phyloP scores from a whole-genome alignment of 1,284 basidiomycete species.

The Naganishia liquefaciens region DNA sequence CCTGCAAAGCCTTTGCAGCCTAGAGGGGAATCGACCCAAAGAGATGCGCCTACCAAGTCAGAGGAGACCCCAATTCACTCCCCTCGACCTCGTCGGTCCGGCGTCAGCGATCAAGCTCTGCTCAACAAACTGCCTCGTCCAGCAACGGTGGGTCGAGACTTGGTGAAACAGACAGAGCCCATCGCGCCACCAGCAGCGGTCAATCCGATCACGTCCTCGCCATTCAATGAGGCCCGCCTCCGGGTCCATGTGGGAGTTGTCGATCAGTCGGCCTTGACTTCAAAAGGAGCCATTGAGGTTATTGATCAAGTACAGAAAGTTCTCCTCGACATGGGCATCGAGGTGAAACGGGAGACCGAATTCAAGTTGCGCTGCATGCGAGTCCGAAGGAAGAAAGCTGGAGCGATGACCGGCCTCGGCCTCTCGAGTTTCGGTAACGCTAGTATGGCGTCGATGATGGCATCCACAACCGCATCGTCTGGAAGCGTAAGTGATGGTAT shows the following conservation, averaged over 20 bases:
- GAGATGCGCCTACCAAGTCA: background rate
- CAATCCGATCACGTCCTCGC: constrained; percentile 15
- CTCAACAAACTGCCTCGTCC: constrained; percentile 16
- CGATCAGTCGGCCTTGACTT: constrained; percentile 87
- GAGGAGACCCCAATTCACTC: background rate
- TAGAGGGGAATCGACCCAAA: too few relatives aligned
- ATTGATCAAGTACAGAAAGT: constrained; percentile 79
- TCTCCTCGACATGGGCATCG: constrained; percentile 85
- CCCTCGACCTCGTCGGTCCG: constrained; percentile 2
- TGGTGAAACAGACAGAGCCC: constrained; percentile 14
- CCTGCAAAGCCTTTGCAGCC: background rate
- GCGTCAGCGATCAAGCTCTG: background rate
- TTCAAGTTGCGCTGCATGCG: constrained; percentile 83
- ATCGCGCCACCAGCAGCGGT: background rate
- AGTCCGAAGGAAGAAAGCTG: constrained; percentile 66
- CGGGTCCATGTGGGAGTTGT: constrained; percentile 89
- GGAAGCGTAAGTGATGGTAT: constrained; percentile 66
- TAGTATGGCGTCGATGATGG: constrained; percentile 62
- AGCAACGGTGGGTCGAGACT: constrained; percentile 11
- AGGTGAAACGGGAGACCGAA: constrained; percentile 80
- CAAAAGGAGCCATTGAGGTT: constrained; percentile 77
- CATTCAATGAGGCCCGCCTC: constrained; percentile 48
- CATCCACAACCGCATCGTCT: constrained; percentile 73
- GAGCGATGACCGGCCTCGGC: constrained; percentile 48
- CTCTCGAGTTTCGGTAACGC: constrained; percentile 50